Conservation (phyloP, 208 protist genomes). For the Acanthamoeba divionensis region DNA sequence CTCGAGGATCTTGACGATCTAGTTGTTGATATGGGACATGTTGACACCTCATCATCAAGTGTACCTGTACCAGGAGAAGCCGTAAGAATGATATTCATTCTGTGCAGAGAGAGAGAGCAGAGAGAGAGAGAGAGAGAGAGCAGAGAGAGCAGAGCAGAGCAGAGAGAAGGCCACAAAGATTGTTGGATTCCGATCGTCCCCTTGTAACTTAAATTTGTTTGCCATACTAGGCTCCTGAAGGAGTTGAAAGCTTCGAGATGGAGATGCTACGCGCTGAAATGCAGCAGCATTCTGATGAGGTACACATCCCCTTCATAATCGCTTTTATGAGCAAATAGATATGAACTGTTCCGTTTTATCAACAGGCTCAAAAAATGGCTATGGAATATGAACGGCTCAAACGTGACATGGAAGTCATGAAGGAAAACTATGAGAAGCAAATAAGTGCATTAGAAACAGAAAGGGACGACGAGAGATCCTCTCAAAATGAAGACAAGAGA, state of each 20-base stretch:
- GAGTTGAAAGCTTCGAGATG: slow-evolving; percentile 16
- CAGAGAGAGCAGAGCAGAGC: too few relatives aligned
- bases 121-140: too few relatives aligned
- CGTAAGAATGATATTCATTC: too few relatives aligned
- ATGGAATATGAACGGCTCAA: neutral
- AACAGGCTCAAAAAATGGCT: neutral
- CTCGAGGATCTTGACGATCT: too few relatives aligned
- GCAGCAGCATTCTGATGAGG: neutral
- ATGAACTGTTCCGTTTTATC: neutral
- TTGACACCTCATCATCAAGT: too few relatives aligned
- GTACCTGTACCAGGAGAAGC: too few relatives aligned
- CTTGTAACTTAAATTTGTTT: too few relatives aligned
- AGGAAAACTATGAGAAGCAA: neutral
- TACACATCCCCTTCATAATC: neutral
- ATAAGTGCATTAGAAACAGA: neutral
- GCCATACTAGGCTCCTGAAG: too few relatives aligned
- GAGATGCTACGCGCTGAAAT: slow-evolving; percentile 39
- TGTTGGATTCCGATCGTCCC: too few relatives aligned
- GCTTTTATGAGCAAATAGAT: neutral
- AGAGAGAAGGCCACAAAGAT: too few relatives aligned
- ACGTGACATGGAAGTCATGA: neutral
- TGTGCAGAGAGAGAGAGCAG: too few relatives aligned
- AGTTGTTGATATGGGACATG: too few relatives aligned
- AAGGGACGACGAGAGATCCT: neutral
- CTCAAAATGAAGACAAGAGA: slow-evolving; percentile 3